phyloP scores from a whole-genome alignment of 108 stramenopile species.

The Nitzschia sp. region DNA sequence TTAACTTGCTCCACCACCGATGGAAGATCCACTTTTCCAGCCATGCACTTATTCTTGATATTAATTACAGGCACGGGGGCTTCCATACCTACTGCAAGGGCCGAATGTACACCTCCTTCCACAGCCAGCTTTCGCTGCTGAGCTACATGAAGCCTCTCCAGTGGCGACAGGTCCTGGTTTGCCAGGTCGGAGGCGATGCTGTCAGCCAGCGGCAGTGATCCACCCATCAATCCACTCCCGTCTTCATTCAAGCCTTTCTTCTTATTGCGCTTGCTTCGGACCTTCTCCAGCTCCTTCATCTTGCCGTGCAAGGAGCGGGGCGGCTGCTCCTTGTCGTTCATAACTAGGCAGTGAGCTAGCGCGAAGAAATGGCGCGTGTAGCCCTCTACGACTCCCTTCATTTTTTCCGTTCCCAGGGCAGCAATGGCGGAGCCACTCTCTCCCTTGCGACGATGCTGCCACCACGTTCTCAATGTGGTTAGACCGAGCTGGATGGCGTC shows the following conservation, averaged over 20 bases:
- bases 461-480: slow-evolving; percentile 88
- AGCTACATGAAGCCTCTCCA: slow-evolving; percentile 73
- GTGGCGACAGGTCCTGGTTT: slow-evolving; percentile 37
- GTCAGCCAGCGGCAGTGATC: background rate
- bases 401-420: slow-evolving; percentile 87
- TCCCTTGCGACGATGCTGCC: slow-evolving; percentile 93
- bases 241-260: slow-evolving; percentile 49
- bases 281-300: slow-evolving; percentile 86
- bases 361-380: slow-evolving; percentile 92
- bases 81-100: background rate
- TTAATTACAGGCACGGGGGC: slow-evolving; percentile 51
- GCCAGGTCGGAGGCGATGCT: slow-evolving; percentile 32
- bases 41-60: slow-evolving; percentile 71
- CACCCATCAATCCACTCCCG: slow-evolving; percentile 28
- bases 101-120: slow-evolving; percentile 50
- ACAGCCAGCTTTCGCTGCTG: slow-evolving; percentile 67
- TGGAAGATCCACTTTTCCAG: slow-evolving; percentile 73
- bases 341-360: slow-evolving; percentile 80
- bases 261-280: slow-evolving; percentile 62
- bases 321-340: slow-evolving; percentile 86
- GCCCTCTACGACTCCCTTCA: slow-evolving; percentile 90
- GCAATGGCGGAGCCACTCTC: slow-evolving; percentile 84
- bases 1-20: slow-evolving; percentile 70
- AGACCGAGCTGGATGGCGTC: slow-evolving; percentile 88
- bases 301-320: slow-evolving; percentile 73